These are phyloP conservation scores for Pichia cactophila DNA, from an alignment of 1,139 yeast genomes.

Conservation along the genomic window DNA sequence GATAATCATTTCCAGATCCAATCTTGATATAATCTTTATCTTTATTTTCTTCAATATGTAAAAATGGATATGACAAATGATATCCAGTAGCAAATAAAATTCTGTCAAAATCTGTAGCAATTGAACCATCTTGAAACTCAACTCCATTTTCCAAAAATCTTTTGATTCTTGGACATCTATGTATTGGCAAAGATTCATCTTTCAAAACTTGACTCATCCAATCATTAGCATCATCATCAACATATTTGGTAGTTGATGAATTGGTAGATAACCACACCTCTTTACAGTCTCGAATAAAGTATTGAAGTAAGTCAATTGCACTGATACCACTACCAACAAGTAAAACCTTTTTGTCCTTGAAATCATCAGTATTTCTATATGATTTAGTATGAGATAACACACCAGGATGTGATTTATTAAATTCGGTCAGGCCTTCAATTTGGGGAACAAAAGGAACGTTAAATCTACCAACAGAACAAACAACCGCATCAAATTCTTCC, in stretches of 20 bases:
- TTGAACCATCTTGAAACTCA: slow-evolving; percentile 32
- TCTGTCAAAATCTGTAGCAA: slow-evolving; percentile 30
- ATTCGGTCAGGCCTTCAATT: slow-evolving; percentile 36
- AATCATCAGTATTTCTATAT: slow-evolving; percentile 32
- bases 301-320: slow-evolving; percentile 47
- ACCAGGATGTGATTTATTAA: slow-evolving; percentile 30
- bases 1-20: slow-evolving; percentile 15
- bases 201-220: slow-evolving; percentile 11
- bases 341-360: slow-evolving; percentile 37
- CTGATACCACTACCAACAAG: slow-evolving; percentile 46
- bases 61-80: slow-evolving; percentile 35
- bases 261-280: slow-evolving; percentile 8
- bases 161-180: slow-evolving; percentile 13
- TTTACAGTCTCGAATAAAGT: slow-evolving; percentile 32
- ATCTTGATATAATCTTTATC: slow-evolving; percentile 19
- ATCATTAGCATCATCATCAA: not conserved
- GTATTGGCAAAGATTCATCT: slow-evolving; percentile 5
- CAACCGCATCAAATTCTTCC: slow-evolving; percentile 38
- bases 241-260: not conserved
- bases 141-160: slow-evolving; percentile 19
- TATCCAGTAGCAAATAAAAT: slow-evolving; percentile 43
- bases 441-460: slow-evolving; percentile 41
- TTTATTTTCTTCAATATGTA: slow-evolving; percentile 23
- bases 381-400: slow-evolving; percentile 38
- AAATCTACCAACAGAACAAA: slow-evolving; percentile 40